These are phyloP conservation scores for Magnaporthiopsis incrustans DNA, from an alignment of 2,329 filamentous ascomycete species.

Conservation along the genomic window DNA sequence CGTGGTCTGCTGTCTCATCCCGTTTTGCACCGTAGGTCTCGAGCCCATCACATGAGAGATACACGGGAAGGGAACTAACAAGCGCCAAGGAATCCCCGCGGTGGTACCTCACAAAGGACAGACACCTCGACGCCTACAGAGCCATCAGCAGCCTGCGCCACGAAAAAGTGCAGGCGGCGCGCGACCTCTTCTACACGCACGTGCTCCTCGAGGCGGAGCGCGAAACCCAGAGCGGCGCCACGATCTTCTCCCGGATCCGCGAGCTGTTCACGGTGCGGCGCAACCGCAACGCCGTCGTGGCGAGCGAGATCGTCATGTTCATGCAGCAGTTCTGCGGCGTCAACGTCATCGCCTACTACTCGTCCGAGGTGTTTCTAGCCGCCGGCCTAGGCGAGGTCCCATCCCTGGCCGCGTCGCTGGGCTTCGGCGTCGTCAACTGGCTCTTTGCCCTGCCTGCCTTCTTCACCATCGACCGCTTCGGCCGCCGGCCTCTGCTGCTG, in stretches of 20 bases:
- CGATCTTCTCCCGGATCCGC: conserved; percentile 37
- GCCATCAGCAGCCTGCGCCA: neutral
- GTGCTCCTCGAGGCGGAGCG: conserved; percentile 5
- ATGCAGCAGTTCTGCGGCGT: conserved; percentile 47
- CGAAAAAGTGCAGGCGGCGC: conserved; percentile 6
- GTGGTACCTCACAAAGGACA: conserved; percentile 41
- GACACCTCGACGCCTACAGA: conserved; percentile 20
- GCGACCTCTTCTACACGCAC: conserved; percentile 2
- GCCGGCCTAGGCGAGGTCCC: conserved; percentile 41
- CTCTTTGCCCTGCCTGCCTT: conserved; percentile 55
- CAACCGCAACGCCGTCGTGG: conserved; percentile 53
- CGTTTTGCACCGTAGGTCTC: conserved; percentile 10
- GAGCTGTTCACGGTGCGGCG: conserved; percentile 54
- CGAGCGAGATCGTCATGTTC: conserved; percentile 58
- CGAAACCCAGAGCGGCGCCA: conserved; percentile 21
- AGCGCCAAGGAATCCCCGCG: conserved; percentile 36
- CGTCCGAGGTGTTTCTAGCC: conserved; percentile 51
- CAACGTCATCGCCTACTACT: conserved; percentile 50
- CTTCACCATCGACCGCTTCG: conserved; percentile 62
- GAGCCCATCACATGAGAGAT: neutral
- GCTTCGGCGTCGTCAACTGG: conserved; percentile 58
- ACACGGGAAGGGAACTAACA: too few species aligned
- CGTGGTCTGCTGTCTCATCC: conserved; percentile 44
- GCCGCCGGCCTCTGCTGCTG: conserved; percentile 54
- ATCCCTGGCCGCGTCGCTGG: conserved; percentile 53